Conservation (phyloP, 2,329 filamentous ascomycete genomes). For the Metarhizium anisopliae region DNA sequence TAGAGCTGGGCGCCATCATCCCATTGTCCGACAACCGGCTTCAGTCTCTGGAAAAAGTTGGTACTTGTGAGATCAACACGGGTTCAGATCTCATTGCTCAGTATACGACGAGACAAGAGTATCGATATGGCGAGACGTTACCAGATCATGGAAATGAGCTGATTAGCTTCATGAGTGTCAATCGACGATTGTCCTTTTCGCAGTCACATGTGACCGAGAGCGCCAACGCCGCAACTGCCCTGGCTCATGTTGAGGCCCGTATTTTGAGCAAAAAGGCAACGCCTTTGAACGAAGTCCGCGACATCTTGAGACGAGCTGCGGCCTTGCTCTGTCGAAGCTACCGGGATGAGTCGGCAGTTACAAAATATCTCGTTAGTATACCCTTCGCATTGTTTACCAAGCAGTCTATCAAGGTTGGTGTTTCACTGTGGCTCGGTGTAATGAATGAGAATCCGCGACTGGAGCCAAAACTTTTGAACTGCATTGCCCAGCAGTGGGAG, state of each 20-base stretch:
- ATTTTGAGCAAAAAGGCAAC: conserved; percentile 61
- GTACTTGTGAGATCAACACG: conserved; percentile 72
- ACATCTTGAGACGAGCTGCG: conserved; percentile 76
- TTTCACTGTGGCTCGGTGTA: conserved; percentile 92
- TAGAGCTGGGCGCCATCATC: conserved; percentile 84
- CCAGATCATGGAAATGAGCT: conserved; percentile 61
- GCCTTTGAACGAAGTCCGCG: conserved; percentile 65
- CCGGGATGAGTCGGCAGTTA: conserved; percentile 67
- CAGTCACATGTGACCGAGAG: conserved; percentile 44
- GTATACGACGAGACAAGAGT: conserved; percentile 94
- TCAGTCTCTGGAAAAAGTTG: conserved; percentile 67
- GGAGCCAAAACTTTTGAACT: conserved; percentile 75
- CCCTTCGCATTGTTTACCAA: conserved; percentile 92
- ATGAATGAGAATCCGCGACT: conserved; percentile 91
- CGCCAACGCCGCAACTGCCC: conserved; percentile 51
- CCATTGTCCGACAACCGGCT: conserved; percentile 80
- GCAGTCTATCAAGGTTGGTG: conserved; percentile 88
- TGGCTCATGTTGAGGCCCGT: conserved; percentile 65
- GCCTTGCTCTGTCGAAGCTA: conserved; percentile 74
- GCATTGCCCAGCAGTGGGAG: conserved; percentile 90
- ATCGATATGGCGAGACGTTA: conserved; percentile 73
- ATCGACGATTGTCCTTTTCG: conserved; percentile 42
- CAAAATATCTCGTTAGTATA: conserved; percentile 82
- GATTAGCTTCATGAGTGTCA: conserved; percentile 49
- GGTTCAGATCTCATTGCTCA: conserved; percentile 95